Conservation (phyloP, 2,329 filamentous ascomycete genomes). For the Botrytis elliptica region DNA sequence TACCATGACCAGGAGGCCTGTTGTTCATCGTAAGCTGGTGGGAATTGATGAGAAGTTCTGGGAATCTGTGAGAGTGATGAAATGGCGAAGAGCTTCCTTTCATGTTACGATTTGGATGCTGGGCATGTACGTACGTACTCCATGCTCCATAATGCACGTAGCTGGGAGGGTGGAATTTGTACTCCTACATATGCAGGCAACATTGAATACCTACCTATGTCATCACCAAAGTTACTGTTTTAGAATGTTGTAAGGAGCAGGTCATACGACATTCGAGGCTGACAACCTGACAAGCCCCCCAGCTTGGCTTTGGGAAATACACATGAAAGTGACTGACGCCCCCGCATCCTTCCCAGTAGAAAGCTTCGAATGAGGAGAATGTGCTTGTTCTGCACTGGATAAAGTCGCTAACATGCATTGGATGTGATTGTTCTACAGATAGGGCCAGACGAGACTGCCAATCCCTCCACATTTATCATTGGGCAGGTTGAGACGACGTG, state of each 20-base stretch:
- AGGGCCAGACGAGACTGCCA: conserved; percentile 2
- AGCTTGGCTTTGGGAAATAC: background rate
- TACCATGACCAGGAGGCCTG: conserved; percentile 19
- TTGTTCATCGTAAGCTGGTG: background rate
- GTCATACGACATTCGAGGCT: conserved; percentile 19
- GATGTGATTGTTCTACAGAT: conserved; percentile 1
- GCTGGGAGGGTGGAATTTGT: background rate
- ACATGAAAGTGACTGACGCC: conserved; percentile 8
- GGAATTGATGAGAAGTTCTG: background rate
- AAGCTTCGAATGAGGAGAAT: background rate
- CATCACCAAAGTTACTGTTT: background rate
- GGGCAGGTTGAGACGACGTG: background rate
- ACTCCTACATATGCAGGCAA: background rate
- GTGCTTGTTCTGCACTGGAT: conserved; percentile 13
- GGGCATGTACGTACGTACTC: background rate
- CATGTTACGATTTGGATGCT: background rate
- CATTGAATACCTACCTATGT: background rate
- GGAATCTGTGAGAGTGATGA: background rate
- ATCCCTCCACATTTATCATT: background rate
- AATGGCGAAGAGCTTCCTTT: background rate
- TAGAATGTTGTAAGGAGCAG: background rate
- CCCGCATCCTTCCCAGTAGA: conserved; percentile 7
- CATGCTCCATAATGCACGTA: background rate
- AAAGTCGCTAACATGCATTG: background rate
- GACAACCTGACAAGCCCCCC: conserved; percentile 4